Conservation (phyloP, 805 yeast genomes). For the Diddensiella transvaalensis region DNA sequence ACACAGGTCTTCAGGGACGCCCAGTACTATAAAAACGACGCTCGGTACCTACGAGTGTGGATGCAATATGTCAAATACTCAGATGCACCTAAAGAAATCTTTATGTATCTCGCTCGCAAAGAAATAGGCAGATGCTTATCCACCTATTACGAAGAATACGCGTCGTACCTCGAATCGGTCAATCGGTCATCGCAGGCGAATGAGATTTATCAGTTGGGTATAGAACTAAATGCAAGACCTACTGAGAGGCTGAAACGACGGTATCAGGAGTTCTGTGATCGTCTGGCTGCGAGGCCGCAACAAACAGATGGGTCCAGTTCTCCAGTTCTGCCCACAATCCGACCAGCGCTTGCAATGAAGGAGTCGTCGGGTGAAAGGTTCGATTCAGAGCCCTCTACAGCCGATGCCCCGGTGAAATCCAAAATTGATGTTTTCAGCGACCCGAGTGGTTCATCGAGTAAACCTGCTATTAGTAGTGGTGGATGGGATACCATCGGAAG, state of each 20-base stretch:
- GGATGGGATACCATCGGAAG: constrained; percentile 50
- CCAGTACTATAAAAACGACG: constrained; percentile 71
- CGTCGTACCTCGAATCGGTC: constrained; percentile 53
- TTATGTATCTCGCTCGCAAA: constrained; percentile 64
- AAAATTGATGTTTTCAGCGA: constrained; percentile 46
- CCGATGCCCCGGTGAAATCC: constrained; percentile 16
- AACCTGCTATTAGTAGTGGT: constrained; percentile 15
- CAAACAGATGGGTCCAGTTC: constrained; percentile 33
- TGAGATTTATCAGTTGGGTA: constrained; percentile 55
- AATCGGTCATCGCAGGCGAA: constrained; percentile 52
- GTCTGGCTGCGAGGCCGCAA: constrained; percentile 33
- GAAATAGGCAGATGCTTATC: constrained; percentile 68
- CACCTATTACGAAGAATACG: constrained; percentile 74
- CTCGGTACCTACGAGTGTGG: constrained; percentile 80
- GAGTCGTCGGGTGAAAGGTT: constrained; percentile 29
- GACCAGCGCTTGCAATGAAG: constrained; percentile 40
- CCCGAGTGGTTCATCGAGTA: constrained; percentile 22
- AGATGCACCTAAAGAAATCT: constrained; percentile 67
- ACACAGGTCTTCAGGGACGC: constrained; percentile 65
- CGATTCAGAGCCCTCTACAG: constrained; percentile 12
- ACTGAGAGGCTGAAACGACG: constrained; percentile 41
- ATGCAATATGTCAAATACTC: constrained; percentile 65
- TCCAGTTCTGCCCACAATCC: constrained; percentile 33
- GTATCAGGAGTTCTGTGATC: constrained; percentile 42
- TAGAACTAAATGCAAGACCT: constrained; percentile 66